Base-by-base conservation (phyloP, 805 yeast species). In the Candida dendrica region DNA sequence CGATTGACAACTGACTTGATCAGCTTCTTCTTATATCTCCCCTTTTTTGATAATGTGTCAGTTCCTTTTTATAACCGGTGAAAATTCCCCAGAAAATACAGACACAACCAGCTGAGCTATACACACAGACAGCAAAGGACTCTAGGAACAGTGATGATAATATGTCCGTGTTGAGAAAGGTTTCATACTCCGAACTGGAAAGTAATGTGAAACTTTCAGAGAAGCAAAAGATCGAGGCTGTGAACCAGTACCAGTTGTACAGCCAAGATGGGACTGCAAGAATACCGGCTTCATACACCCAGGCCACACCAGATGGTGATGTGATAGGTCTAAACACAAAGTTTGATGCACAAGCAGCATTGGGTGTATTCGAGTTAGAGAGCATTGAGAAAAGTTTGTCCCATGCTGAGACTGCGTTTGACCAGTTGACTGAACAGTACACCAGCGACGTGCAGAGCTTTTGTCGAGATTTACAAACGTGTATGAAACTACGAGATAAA, bases 401-500 rank as follows among this genome's bases (percentile, higher is more conserved):
- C 9, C n/a, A 26, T 16, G 15, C 19, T 9, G 41, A 43, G 11
- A 26, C 18, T 6, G 34, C 17, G 2, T 36, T 43, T 30, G 48
- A 47, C 0, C 52, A 45, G 16, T 38, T 46, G 19, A 45, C 46
- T 1, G 40, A 45, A 10, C 45, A 46, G 26, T 42, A 45, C 32
- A 44, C 50, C 2, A 32, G 34, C 2, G 50, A 44, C 2, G 26
- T 51, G 4, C 41, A 43, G 15, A 38, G 36, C 0, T 47, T 52
- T 34, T 43, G 48, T 16, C 26, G 32, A 7, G 45, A 44, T 3
- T 42, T 64, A 29, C 41, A 41, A 1, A 22, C 40, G 9, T 35
- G 56, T 11, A 34, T 82, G 39, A 73, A 72, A 10, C 52, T 81
- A 41, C 74, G 97, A 49, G 81, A 75, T 49, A 77, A 76, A 50